Evolutionary conservation across 106 monocot genomes (phyloP).

Genomic region (Triglochin maritima): DNA sequence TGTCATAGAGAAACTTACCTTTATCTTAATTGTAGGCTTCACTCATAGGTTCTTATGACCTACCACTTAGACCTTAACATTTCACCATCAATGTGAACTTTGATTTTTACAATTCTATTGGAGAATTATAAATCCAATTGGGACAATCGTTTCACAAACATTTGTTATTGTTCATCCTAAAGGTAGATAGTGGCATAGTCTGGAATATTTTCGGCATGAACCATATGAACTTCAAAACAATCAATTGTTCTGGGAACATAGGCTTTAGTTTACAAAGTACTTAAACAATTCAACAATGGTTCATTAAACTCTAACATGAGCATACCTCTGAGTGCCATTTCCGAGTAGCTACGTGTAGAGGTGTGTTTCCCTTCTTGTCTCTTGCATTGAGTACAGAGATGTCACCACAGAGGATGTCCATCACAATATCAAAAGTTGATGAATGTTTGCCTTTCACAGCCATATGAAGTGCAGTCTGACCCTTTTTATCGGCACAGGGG

Average conservation of each 20-base stretch:
- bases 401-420: constrained; percentile 57
- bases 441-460: constrained; percentile 80
- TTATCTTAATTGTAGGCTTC: too few species aligned
- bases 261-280: not conserved
- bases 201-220: too few species aligned
- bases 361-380: constrained; percentile 97
- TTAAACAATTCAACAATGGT: too few species aligned
- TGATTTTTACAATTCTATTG: too few species aligned
- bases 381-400: constrained; percentile 65
- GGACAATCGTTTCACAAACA: too few species aligned
- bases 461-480: constrained; percentile 99
- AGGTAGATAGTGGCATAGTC: too few species aligned
- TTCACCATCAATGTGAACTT: too few species aligned
- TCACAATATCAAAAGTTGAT: constrained; percentile 32
- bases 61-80: too few species aligned
- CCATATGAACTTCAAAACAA: not conserved
- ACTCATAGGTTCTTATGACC: too few species aligned
- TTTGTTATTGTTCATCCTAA: too few species aligned
- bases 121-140: too few species aligned
- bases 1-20: too few species aligned
- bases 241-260: not conserved
- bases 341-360: constrained; percentile 88
- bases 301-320: not conserved
- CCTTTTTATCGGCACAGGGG: constrained; percentile 73
- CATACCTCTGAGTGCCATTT: constrained; percentile 91